A percentile compares a stretch with the other conserved stretches of the same genome.
These are phyloP conservation scores for Aspergillus steynii DNA, from an alignment of 495 filamentous ascomycete genomes.

Conservation along the genomic window DNA sequence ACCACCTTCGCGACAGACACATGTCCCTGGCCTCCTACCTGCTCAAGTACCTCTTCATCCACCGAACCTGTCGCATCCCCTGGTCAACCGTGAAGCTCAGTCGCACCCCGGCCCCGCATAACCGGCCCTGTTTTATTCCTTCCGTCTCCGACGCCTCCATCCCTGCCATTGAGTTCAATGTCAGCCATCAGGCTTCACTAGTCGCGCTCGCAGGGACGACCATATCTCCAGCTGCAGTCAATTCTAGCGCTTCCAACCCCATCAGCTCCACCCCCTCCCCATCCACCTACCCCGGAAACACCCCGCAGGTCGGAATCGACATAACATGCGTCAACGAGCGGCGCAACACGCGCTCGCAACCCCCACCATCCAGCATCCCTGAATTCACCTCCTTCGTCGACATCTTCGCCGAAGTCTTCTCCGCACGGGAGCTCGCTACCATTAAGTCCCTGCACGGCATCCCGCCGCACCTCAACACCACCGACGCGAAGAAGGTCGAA, in stretches of 20 bases:
- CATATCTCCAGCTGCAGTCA: background rate
- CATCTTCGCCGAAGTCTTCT: conserved; percentile 80
- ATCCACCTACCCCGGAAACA: conserved; percentile 13
- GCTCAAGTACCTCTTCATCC: conserved; percentile 75
- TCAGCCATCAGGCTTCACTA: conserved; percentile 82
- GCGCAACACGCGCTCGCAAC: conserved; percentile 37
- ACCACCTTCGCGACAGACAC: conserved; percentile 42
- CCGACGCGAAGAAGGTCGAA: conserved; percentile 34
- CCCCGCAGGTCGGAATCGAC: conserved; percentile 60
- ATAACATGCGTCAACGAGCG: conserved; percentile 74
- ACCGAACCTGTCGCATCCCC: conserved; percentile 59
- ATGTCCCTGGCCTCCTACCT: conserved; percentile 70
- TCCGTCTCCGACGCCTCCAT: conserved; percentile 14
- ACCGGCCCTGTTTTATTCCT: conserved; percentile 58
- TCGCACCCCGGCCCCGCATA: conserved; percentile 62
- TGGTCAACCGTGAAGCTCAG: conserved; percentile 64
- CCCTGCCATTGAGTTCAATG: conserved; percentile 72
- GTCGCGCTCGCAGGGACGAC: conserved; percentile 60
- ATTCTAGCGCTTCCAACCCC: background rate
- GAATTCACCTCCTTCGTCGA: conserved; percentile 70
- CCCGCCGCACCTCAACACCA: conserved; percentile 28
- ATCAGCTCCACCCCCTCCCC: conserved; percentile 15
- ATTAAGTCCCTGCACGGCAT: conserved; percentile 50
- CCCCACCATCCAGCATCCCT: conserved; percentile 35
- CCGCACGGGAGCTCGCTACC: conserved; percentile 51